phyloP scores from a whole-genome alignment of 1,139 yeast species.

The Lodderomyces elongisporus region DNA sequence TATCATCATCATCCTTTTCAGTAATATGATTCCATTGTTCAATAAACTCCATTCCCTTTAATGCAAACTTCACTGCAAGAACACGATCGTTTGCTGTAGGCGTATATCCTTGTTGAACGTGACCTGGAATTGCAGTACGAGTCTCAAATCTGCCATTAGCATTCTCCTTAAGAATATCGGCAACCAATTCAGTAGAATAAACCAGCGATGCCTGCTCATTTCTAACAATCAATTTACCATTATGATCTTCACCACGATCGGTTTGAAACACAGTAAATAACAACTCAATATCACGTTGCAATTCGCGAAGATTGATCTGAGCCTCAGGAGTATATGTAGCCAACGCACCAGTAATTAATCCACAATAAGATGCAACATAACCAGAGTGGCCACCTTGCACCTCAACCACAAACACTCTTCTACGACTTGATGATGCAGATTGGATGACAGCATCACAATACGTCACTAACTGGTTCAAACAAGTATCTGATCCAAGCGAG shows the following conservation, averaged over 20 bases:
- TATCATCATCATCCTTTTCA: slow-evolving; percentile 5
- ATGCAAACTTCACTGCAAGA: slow-evolving; percentile 63
- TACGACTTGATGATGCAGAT: slow-evolving; percentile 90
- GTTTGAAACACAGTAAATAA: slow-evolving; percentile 48
- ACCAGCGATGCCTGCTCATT: slow-evolving; percentile 68
- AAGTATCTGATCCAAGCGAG: slow-evolving; percentile 90
- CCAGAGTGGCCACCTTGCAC: slow-evolving; percentile 98
- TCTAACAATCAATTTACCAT: slow-evolving; percentile 68
- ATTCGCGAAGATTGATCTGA: slow-evolving; percentile 64
- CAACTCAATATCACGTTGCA: slow-evolving; percentile 38
- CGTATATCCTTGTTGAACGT: slow-evolving; percentile 78
- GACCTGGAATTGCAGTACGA: slow-evolving; percentile 76
- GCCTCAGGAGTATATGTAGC: slow-evolving; percentile 93
- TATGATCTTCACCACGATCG: slow-evolving; percentile 77
- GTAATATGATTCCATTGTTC: slow-evolving; percentile 35
- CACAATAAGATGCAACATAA: slow-evolving; percentile 81
- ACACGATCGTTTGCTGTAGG: slow-evolving; percentile 78
- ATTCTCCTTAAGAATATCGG: slow-evolving; percentile 63
- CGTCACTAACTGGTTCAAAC: slow-evolving; percentile 81
- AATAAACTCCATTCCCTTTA: slow-evolving; percentile 64
- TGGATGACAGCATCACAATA: slow-evolving; percentile 96
- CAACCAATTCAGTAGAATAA: slow-evolving; percentile 60
- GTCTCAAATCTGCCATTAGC: slow-evolving; percentile 67
- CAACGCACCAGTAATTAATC: slow-evolving; percentile 88
- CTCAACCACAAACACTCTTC: slow-evolving; percentile 92